A percentile compares a stretch with the other conserved stretches of the same genome.
phyloP scores from a whole-genome alignment of 208 protist species.

The Plasmodiophora brassicae region DNA sequence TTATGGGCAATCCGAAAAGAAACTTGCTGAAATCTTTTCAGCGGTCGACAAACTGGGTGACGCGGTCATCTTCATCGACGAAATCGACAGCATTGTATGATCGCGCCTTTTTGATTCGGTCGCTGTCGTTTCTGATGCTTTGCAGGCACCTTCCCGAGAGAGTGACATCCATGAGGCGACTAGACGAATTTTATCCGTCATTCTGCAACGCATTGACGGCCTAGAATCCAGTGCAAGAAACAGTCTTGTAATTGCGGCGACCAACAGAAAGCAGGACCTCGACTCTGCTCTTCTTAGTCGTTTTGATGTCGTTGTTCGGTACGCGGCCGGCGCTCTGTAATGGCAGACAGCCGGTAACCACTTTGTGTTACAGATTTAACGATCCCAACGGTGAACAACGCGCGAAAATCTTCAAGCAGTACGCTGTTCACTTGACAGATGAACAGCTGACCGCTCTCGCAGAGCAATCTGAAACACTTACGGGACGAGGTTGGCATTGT shows the following conservation, averaged over 20 bases:
- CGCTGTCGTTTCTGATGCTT: too few relatives aligned
- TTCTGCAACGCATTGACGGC: neutral
- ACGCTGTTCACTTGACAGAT: neutral
- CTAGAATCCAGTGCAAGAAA: neutral
- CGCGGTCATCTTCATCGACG: slow-evolving; percentile 18
- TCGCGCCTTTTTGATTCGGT: too few relatives aligned
- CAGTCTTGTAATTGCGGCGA: slow-evolving; percentile 19
- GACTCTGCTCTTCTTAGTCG: neutral
- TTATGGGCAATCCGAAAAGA: neutral
- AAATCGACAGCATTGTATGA: slow-evolving; percentile 1
- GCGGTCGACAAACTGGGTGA: slow-evolving; percentile 7
- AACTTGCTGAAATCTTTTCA: neutral
- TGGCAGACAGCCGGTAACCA: too few relatives aligned
- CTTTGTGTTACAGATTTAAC: too few relatives aligned
- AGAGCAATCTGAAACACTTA: neutral
- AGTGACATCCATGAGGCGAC: slow-evolving; percentile 15
- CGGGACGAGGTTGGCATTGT: too few relatives aligned
- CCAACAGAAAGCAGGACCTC: slow-evolving; percentile 2
- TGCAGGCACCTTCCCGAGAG: slow-evolving; percentile 16
- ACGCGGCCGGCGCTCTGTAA: too few relatives aligned
- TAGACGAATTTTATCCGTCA: neutral
- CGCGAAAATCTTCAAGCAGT: neutral
- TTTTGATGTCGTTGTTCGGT: slow-evolving; percentile 12
- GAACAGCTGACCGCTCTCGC: neutral
- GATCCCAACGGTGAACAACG: neutral